These are phyloP conservation scores for Neofusicoccum parvum DNA, from an alignment of 2,329 filamentous ascomycete genomes.

Conservation along the genomic window DNA sequence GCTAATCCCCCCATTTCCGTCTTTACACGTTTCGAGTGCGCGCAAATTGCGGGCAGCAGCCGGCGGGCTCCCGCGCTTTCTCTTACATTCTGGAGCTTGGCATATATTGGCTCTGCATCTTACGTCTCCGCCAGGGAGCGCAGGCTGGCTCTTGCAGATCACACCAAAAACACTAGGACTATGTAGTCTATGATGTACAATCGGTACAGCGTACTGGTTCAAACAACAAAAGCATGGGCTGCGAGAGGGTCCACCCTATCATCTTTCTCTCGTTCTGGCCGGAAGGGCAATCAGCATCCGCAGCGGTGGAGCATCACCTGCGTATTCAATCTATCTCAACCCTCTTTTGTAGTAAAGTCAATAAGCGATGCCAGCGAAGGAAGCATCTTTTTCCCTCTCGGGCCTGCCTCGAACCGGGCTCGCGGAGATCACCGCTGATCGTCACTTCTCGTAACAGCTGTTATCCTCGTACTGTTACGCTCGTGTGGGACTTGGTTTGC, in stretches of 20 bases:
- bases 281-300: not conserved
- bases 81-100: conserved; percentile 11
- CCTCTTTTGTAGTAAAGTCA: not conserved
- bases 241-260: not conserved
- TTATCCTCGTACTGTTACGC: not conserved
- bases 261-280: not conserved
- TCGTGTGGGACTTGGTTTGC: not conserved
- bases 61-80: not conserved
- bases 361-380: not conserved
- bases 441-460: not conserved
- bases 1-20: conserved; percentile 1
- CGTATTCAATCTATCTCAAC: not conserved
- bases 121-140: not conserved
- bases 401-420: not conserved
- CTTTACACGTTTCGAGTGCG: conserved; percentile 5
- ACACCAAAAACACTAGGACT: not conserved
- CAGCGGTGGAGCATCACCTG: not conserved
- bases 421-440: not conserved
- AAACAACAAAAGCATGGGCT: not conserved
- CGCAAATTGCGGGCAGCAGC: not conserved
- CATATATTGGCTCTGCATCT: conserved; percentile 8
- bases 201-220: not conserved
- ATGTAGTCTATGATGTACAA: not conserved
- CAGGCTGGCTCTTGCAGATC: conserved; percentile 1
- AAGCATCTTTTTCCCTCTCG: not conserved